Conservation (phyloP, 768 basidiomycete genomes). For the Tulasnella sp. region DNA sequence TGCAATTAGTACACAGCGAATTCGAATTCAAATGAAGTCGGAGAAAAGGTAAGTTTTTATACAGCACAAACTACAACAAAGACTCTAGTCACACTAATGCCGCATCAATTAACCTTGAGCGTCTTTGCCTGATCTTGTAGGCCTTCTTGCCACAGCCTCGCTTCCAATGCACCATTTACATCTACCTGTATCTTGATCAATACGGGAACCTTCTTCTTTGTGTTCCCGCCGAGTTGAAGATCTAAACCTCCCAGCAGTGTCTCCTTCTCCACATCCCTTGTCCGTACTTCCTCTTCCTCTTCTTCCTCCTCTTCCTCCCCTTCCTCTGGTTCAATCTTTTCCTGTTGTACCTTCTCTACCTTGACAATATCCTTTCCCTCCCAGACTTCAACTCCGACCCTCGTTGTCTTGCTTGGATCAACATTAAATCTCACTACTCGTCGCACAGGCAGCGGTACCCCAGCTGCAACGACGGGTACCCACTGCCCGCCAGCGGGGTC, state of each 20-base stretch:
- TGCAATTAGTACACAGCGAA: too few species aligned
- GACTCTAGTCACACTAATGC: too few species aligned
- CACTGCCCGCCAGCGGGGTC: slow-evolving; percentile 12
- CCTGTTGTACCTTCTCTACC: slow-evolving; percentile 13
- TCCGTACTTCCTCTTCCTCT: slow-evolving; percentile 18
- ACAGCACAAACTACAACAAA: too few species aligned
- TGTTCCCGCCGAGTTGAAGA: slow-evolving; percentile 11
- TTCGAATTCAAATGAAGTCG: too few species aligned
- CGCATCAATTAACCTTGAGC: too few species aligned
- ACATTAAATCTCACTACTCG: slow-evolving; percentile 19
- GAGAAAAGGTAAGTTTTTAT: too few species aligned
- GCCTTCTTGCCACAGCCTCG: slow-evolving; percentile 12
- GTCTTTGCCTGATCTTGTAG: background rate
- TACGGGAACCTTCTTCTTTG: slow-evolving; percentile 3
- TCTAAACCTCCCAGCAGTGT: slow-evolving; percentile 1
- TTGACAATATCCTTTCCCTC: slow-evolving; percentile 19
- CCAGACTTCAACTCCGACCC: slow-evolving; percentile 21
- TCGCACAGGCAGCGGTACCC: slow-evolving; percentile 20
- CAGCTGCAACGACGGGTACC: slow-evolving; percentile 18
- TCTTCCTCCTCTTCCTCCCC: slow-evolving; percentile 20
- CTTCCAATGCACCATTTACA: slow-evolving; percentile 2
- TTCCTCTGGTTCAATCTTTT: slow-evolving; percentile 7
- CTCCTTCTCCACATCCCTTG: slow-evolving; percentile 15
- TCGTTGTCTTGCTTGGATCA: slow-evolving; percentile 9
- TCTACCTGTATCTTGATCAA: slow-evolving; percentile 3